A percentile compares a stretch with the other conserved stretches of the same genome.
Conservation (phyloP, 163 green algal genomes). For the Scenedesmus sp. region DNA sequence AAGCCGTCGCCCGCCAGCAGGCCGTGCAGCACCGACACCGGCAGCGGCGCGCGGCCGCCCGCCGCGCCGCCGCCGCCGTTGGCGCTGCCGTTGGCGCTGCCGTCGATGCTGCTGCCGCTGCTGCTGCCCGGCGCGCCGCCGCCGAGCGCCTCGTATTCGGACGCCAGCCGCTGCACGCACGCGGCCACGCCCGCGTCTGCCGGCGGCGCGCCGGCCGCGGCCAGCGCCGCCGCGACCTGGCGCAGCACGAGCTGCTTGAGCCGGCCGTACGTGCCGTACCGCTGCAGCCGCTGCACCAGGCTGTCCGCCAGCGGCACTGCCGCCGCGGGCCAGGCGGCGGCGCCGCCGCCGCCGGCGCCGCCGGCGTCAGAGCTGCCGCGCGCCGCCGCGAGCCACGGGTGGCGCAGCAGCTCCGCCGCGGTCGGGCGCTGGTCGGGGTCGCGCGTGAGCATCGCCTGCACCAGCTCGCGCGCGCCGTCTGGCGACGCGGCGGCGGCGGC, state of each 20-base stretch:
- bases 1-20: constrained; percentile 31
- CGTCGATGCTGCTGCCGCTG: neutral
- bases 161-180: constrained; percentile 36
- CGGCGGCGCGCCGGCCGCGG: too few species aligned
- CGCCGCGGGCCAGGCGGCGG: neutral
- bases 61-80: too few species aligned
- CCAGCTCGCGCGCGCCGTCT: constrained; percentile 53
- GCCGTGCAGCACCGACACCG: constrained; percentile 38
- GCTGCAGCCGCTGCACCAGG: constrained; percentile 77
- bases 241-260: constrained; percentile 66
- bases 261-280: constrained; percentile 76
- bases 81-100: too few species aligned
- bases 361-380: neutral
- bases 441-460: constrained; percentile 61
- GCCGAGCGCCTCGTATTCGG: constrained; percentile 46
- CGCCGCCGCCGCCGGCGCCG: neutral
- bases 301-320: constrained; percentile 53
- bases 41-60: too few species aligned
- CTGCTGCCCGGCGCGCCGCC: neutral
- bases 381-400: constrained; percentile 40
- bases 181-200: too few species aligned
- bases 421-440: constrained; percentile 57
- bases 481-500: too few species aligned
- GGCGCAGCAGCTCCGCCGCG: constrained; percentile 62
- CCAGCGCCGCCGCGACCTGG: constrained; percentile 35